Base-by-base conservation (phyloP, 176 grass and related monocot genomes). In the Carex pumila region DNA sequence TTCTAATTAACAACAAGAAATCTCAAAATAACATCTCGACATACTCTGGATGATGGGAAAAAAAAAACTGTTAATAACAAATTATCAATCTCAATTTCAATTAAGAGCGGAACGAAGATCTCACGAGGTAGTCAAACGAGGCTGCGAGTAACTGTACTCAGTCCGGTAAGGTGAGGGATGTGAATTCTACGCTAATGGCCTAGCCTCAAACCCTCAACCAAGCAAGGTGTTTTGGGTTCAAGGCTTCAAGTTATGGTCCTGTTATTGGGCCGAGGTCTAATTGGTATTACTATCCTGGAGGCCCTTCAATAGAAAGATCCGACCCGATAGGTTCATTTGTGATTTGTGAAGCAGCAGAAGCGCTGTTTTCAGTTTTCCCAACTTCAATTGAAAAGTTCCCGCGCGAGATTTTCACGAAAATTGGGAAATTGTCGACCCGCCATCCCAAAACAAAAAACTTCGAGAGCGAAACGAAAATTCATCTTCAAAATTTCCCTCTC, bases 321-420 rank as follows among this genome's bases (percentile, higher is more conserved):
- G 79, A 81, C 80, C 80, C 80, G 80, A 82, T 52, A 50, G 1
- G 50, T 39, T 39, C 7, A 45, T 45, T 45, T 45, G 6, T 45
- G 43, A 45, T 45, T 67, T 59, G 19, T n/a, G 19, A 63, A 63
- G 5, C 17, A 61, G 7, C 43, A 45, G 18, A 62, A 21, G 7
- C 11, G 77, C 55, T 30, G 14, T 18, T 52, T 45, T 9, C 43
- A 45, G 7, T 45, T 45, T 45, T 39, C 59, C 12, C 30, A 66
- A 65, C 1, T 66, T 12, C 32, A 18, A 70, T 61, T 80, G 5
- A 37, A 61, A 34, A 34, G 6, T 82, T 82, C 80, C 36, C 80
- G 80, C 80, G 79, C 12, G 41, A 82, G 19, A 17, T 53, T 82
- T 82, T 25, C 60, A 63, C 18, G 12, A 36, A 62, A 82, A 47